Evolutionary conservation across 2,329 filamentous ascomycete genomes (phyloP), one percentile per base, ranked within the genome.

Genomic region (Aspergillus sp.): DNA sequence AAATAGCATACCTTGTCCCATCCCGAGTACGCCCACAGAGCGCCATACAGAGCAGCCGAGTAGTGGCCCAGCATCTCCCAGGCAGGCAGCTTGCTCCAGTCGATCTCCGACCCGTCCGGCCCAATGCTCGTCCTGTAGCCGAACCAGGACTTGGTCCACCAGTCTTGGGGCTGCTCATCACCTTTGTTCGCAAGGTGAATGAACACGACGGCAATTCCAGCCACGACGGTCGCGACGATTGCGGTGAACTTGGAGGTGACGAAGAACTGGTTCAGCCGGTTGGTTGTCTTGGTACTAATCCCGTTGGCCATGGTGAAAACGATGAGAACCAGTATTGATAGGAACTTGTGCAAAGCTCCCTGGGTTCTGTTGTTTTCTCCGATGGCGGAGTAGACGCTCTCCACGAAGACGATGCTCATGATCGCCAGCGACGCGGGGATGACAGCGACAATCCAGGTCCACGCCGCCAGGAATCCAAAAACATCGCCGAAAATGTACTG

Each of bases 361-460:
- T 45, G 57, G 1, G 59, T 46, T 30, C 59, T 54, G 11, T 59
- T 51, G 2, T 51, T 58, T 7, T 61, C 46, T 1, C 61, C 61
- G 1, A 50, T 51, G 4, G 60, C 61, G 0, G 60, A 62, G 46
- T 49, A 64, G 13, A 64, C 56, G 13, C 61, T 64, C 56, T 64
- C 61, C 8, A 64, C 52, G 11, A 64, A 62, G 6, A 62, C 61
- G 11, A 64, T 64, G 51, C 61, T 62, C 15, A 64, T 50, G 37
- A 64, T 62, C 3, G 56, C 60, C 24, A 64, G 51, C 11, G 61
- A 62, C 5, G 61, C 61, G 1, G 61, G 61, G 45, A 64, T 62
- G 5, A 64, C 56, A 0, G 60, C 61, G 13, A 64, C 54, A n/a
- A 64, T 61, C 61, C 61, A 64, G 2, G 61, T 64, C 61, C 61